Evolutionary conservation across 371 early-diverging fungal species (phyloP).

Genomic region (Mucor mucedo): DNA sequence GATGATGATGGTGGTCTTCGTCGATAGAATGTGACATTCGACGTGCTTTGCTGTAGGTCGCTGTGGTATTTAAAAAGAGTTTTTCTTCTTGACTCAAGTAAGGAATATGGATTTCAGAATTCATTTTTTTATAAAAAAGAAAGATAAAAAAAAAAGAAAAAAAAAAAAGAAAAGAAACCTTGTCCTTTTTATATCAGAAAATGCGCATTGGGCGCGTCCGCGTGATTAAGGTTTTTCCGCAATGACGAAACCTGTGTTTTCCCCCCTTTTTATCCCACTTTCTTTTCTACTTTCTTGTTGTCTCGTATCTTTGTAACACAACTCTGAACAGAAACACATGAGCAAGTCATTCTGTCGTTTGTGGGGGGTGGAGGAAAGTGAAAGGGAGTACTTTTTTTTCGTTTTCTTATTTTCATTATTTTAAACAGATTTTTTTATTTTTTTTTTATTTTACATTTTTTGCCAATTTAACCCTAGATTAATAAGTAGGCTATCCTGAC

Average conservation of each 20-base stretch:
- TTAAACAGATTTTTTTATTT: neutral
- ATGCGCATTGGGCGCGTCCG: conserved; percentile 4
- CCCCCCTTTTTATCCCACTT: conserved; percentile 3
- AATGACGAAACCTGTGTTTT: conserved; percentile 17
- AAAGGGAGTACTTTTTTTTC: no score
- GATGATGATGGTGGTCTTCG: conserved; percentile 7
- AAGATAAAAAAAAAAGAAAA: neutral
- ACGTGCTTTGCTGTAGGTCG: conserved; percentile 25
- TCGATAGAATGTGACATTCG: conserved; percentile 16
- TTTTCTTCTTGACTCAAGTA: conserved; percentile 30
- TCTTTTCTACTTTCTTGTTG: neutral
- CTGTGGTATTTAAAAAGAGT: conserved; percentile 27
- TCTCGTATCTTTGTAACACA: no score
- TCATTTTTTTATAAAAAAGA: neutral
- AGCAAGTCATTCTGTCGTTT: no score
- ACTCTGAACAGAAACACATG: no score
- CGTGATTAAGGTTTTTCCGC: conserved; percentile 5
- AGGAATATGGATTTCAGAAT: conserved; percentile 23
- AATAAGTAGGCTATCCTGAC: neutral
- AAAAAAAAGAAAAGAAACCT: neutral
- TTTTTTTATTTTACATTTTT: neutral
- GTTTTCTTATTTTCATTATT: no score
- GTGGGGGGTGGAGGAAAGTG: no score
- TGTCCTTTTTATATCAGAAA: neutral
- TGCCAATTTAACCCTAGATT: conserved; percentile 4